Base-by-base conservation (phyloP, 306 rosid species). In the Castanea mollissima region DNA sequence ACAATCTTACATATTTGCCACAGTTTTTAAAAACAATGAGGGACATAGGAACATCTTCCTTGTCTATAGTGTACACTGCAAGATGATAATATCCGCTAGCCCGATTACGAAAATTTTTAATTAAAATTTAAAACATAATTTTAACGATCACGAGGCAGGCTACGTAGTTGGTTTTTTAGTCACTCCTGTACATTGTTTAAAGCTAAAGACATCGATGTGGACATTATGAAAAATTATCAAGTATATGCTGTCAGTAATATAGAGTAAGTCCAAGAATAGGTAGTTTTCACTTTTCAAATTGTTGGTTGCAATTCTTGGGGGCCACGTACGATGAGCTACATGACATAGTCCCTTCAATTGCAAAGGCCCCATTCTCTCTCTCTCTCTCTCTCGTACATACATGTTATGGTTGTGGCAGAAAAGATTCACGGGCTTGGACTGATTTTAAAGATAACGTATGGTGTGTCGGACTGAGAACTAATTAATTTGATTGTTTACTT, bases 131-230 rank as follows among this genome's bases (percentile, higher is more conserved):
- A 75, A 75, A 76, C 70, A 41, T 41, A 78, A 83, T 79, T 60
- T 87, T 72, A 75, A 68, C 41, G 97, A 92, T 92, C 2, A 82
- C 1, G 86, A 90, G 85, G 78, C 46, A 31, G 69, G 96, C 96
- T 88, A 90, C 96, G 97, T 92, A 81, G 74, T 80, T 27, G 7
- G 83, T 41, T 85, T 85, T 57, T 65, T 38, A 85, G 82, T 92
- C 97, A 92, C 91, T 75, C 84, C 82, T 79, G 82, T 65, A 59
- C 64, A 84, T 25, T 20, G 89, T 69, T 81, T 80, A 77, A 82
- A 79, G 81, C 41, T 69, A 59, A 83, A 81, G 87, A 80, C 83
- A 29, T 38, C 34, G 93, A 87, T 21, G 9, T 69, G 62, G 96
- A 89, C 90, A n/a, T 58, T 18, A 15, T 34, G 31, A 74, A 81